Evolutionary conservation across 768 basidiomycete species (phyloP).

Genomic region (Floccularia luteovirens): DNA sequence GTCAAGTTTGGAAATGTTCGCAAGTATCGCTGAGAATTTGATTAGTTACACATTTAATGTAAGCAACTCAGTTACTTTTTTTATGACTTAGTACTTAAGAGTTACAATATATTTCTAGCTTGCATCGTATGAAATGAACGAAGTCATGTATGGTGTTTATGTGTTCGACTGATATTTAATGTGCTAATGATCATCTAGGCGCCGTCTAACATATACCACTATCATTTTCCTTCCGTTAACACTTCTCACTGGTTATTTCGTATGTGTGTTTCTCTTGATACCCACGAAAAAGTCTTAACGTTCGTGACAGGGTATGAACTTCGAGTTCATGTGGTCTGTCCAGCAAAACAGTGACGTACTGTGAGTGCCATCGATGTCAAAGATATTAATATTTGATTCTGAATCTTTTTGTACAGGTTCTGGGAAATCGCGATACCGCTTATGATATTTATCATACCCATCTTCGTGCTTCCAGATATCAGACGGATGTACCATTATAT

Average conservation of each 20-base stretch:
- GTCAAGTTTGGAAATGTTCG: constrained; percentile 60
- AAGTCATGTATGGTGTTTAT: constrained; percentile 40
- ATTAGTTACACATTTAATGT: constrained; percentile 72
- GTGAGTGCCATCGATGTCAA: constrained; percentile 24
- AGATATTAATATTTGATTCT: background rate
- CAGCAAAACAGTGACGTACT: constrained; percentile 32
- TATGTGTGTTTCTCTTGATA: constrained; percentile 20
- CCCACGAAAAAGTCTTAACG: background rate
- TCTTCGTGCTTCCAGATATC: constrained; percentile 53
- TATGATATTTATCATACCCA: constrained; percentile 47
- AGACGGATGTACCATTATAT: constrained; percentile 34
- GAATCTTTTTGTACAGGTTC: constrained; percentile 34
- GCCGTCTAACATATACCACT: constrained; percentile 56
- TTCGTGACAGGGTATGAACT: constrained; percentile 64
- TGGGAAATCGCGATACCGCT: constrained; percentile 62
- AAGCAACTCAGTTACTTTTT: constrained; percentile 4
- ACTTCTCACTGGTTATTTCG: constrained; percentile 69
- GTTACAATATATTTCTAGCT: constrained; percentile 26
- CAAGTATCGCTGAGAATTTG: constrained; percentile 55
- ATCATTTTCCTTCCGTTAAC: constrained; percentile 68
- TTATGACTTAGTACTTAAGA: background rate
- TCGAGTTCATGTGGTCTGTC: constrained; percentile 43
- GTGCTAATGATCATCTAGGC: constrained; percentile 27
- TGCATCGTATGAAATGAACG: constrained; percentile 61
- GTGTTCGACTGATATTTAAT: background rate